These are phyloP conservation scores for Aspergillus transmontanensis DNA, from an alignment of 2,329 filamentous ascomycete genomes.

Conservation along the genomic window DNA sequence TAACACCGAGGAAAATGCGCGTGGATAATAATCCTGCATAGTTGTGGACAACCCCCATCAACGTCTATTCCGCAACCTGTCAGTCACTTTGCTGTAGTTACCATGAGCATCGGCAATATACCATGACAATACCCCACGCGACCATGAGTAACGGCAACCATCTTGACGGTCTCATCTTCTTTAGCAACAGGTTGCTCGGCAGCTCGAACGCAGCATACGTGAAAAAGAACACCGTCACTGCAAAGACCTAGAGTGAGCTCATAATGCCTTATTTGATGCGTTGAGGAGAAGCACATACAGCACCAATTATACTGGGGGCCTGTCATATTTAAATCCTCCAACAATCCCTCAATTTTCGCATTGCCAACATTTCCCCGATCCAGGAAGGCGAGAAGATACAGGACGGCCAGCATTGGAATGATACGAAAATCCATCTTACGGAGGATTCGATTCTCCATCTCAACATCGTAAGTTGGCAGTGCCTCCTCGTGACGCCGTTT, in stretches of 20 bases:
- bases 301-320: conserved; percentile 35
- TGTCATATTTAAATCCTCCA: conserved; percentile 32
- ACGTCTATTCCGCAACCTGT: conserved; percentile 37
- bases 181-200: conserved; percentile 27
- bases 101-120: conserved; percentile 5
- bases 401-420: conserved; percentile 29
- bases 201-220: conserved; percentile 26
- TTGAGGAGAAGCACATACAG: conserved; percentile 18
- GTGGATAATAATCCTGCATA: conserved; percentile 50
- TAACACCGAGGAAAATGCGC: conserved; percentile 50
- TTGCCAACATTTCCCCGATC: conserved; percentile 41
- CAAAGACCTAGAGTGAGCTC: not conserved
- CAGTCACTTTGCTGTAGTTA: not conserved
- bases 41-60: conserved; percentile 53
- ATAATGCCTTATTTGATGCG: not conserved
- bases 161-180: conserved; percentile 31
- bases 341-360: conserved; percentile 36
- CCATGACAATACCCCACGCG: conserved; percentile 51
- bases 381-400: conserved; percentile 36
- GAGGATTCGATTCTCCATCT: conserved; percentile 23
- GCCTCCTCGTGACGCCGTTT: not conserved
- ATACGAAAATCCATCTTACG: conserved; percentile 32
- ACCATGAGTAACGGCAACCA: conserved; percentile 36
- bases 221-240: conserved; percentile 36
- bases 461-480: not conserved